Conservation (phyloP, 345 rosid genomes). For the Gossypium longicalyx region DNA sequence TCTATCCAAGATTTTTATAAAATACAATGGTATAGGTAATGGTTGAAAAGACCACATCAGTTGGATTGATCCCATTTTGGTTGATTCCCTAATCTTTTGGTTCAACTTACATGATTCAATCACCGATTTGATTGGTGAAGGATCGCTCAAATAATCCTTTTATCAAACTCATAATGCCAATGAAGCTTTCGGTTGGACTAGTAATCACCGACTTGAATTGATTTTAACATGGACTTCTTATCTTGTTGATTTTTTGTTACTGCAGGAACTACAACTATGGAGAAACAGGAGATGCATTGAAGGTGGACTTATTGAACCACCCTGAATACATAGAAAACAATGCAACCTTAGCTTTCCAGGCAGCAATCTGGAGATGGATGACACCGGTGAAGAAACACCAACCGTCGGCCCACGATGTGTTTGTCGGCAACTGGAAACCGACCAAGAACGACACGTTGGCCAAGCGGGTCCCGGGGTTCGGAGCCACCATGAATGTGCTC, state of each 20-base stretch:
- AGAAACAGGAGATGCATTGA: constrained; percentile 64
- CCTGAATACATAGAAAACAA: constrained; percentile 74
- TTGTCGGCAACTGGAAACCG: constrained; percentile 79
- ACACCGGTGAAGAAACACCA: constrained; percentile 65
- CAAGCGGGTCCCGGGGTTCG: constrained; percentile 69
- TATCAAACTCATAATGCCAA: too few relatives aligned
- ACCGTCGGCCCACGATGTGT: constrained; percentile 75
- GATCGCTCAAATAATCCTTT: too few relatives aligned
- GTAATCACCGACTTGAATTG: too few relatives aligned
- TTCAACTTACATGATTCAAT: too few relatives aligned
- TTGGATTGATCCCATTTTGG: too few relatives aligned
- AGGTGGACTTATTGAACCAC: constrained; percentile 53
- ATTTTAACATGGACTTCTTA: neutral
- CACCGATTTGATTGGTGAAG: too few relatives aligned
- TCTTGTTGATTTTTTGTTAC: neutral
- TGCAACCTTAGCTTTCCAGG: constrained; percentile 73
- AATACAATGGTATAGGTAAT: too few relatives aligned
- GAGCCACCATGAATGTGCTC: constrained; percentile 70
- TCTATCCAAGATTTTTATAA: too few relatives aligned
- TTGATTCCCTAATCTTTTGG: too few relatives aligned
- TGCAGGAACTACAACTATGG: constrained; percentile 87
- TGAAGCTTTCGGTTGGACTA: neutral
- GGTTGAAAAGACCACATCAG: too few relatives aligned
- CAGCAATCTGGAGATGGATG: constrained; percentile 90
- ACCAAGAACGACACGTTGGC: constrained; percentile 71